These are phyloP conservation scores for Penicillium nordicum DNA, from an alignment of 2,329 filamentous ascomycete genomes.

Conservation along the genomic window DNA sequence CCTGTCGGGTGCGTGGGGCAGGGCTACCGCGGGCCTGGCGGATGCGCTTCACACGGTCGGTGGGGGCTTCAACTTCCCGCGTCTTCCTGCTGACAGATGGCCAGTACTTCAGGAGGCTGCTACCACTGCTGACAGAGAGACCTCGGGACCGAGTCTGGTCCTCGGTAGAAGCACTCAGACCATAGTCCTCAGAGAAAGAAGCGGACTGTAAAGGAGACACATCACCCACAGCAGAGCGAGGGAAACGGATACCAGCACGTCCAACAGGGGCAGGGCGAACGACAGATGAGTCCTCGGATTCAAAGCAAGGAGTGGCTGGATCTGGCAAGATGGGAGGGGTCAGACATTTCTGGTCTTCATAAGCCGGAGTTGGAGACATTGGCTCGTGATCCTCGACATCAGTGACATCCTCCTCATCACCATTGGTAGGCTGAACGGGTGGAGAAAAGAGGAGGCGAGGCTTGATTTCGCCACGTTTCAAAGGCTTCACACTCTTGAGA, in stretches of 20 bases:
- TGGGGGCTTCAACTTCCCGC: neutral
- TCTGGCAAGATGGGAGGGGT: conserved; percentile 8
- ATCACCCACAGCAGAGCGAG: neutral
- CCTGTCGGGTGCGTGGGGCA: neutral
- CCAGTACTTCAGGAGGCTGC: neutral
- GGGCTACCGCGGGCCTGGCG: conserved; percentile 3
- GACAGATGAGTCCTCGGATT: neutral
- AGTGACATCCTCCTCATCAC: conserved; percentile 51
- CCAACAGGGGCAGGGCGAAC: neutral
- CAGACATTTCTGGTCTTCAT: neutral
- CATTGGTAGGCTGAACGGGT: conserved; percentile 35
- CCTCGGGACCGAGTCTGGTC: neutral
- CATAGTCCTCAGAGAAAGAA: conserved; percentile 12
- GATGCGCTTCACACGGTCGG: conserved; percentile 1
- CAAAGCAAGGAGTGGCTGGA: neutral
- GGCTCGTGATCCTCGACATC: conserved; percentile 49
- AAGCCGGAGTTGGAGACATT: conserved; percentile 12
- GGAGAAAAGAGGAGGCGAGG: conserved; percentile 57
- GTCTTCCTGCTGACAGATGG: neutral
- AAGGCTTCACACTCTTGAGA: conserved; percentile 41
- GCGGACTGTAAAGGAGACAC: neutral
- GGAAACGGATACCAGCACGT: neutral
- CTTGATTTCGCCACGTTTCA: conserved; percentile 58
- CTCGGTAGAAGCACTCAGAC: neutral
- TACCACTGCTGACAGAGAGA: neutral